Percentiles rank a stretch among this genome's conserved stretches.
Evolutionary conservation across 805 yeast genomes (phyloP).

Genomic region (Pichia gijzeniarum): DNA sequence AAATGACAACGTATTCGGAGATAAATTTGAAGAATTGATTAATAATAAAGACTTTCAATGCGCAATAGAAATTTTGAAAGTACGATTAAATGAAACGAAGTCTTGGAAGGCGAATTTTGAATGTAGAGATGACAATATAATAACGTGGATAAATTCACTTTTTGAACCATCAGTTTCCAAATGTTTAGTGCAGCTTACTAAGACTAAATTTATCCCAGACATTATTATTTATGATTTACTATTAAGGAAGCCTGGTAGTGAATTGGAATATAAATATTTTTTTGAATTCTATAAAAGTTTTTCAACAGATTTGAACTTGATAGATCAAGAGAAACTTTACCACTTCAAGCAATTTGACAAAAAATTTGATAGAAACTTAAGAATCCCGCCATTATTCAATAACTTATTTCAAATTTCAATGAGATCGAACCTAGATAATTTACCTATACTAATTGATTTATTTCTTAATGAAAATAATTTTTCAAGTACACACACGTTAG

Average conservation of each 20-base stretch:
- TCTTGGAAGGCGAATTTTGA: conserved; percentile 18
- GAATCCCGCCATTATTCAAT: conserved; percentile 25
- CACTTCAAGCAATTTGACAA: conserved; percentile 18
- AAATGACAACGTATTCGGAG: conserved; percentile 3
- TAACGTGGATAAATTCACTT: conserved; percentile 26
- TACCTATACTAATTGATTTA: conserved; percentile 19
- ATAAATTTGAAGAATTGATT: conserved; percentile 1
- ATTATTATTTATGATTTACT: conserved; percentile 27
- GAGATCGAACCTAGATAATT: conserved; percentile 17
- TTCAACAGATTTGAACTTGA: conserved; percentile 14
- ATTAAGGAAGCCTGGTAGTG: conserved; percentile 22
- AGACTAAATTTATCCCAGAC: conserved; percentile 19
- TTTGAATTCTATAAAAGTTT: conserved; percentile 22
- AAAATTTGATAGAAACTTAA: conserved; percentile 15
- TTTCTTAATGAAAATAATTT: conserved; percentile 15
- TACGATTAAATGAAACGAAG: conserved; percentile 17
- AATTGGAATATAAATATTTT: conserved; percentile 21
- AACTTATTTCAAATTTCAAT: conserved; percentile 24
- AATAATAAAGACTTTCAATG: conserved; percentile 9
- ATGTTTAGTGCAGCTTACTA: conserved; percentile 16
- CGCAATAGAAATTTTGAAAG: conserved; percentile 18
- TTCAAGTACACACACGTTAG: conserved; percentile 13
- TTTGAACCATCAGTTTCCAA: conserved; percentile 18
- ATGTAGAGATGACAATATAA: conserved; percentile 17
- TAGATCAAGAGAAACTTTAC: conserved; percentile 27